Evolutionary conservation across 192 early-diverging fungal species (phyloP), one percentile per base, ranked within the genome.

Genomic region (Mortierella hygrophila): DNA sequence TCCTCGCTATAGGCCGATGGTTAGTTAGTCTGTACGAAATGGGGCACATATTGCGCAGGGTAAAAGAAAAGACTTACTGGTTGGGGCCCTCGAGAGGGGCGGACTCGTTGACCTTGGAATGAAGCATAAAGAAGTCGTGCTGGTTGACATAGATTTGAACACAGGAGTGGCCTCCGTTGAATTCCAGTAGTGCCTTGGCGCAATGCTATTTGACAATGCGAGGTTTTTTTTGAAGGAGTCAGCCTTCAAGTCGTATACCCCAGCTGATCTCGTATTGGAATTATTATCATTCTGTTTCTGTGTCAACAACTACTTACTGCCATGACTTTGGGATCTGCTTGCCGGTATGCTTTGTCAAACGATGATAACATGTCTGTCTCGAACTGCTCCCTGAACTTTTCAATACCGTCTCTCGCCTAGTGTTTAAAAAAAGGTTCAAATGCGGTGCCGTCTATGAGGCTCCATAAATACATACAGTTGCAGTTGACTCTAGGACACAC

Each of bases 71-170:
- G 7, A 70, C 83, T 32, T 86, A 86, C 84, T 86, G 84, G 26
- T 81, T 80, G 4, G 84, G 84, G 10, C 84, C 75, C 40, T 86
- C 84, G 38, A 86, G 4, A n/a, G 84, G 71, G 6, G 78, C 74
- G 13, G 90, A 80, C 88, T 95, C 93, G 35, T 88, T 90, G 75
- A 91, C 90, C 68, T 95, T 93, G 88, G 95, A 91, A 75, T 93
- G 93, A 49, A 95, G 94, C 78, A 98, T 94, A 75, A 99, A 99
- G 78, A 99, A 98, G 76, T 96, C 95, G 78, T 99, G 98, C 83
- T 99, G 98, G 89, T 98, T 98, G 60, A 99, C 96, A 81, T 98
- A 99, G 38, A 94, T 95, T 81, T 97, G 96, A 35, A 99, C 92
- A 79, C 96, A 97, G 0, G 97, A 98, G 74, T 94, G 94, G 44